Conservation (phyloP, 441 rosid genomes). For the Populus hybrid region DNA sequence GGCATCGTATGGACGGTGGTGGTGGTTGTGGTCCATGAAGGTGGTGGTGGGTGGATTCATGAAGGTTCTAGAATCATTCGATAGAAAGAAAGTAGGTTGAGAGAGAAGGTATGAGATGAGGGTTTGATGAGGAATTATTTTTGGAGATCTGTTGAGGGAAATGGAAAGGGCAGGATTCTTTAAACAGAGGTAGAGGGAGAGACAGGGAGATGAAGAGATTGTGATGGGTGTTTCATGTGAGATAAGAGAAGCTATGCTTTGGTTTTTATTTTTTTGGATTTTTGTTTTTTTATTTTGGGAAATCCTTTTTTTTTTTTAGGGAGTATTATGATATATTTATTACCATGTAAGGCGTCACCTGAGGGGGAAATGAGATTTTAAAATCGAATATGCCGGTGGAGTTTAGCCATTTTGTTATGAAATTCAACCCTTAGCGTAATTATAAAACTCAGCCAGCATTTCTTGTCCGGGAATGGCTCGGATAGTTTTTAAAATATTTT, state of each 20-base stretch:
- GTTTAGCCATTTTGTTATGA: not conserved
- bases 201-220: not conserved
- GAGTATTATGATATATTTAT: not conserved
- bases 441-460: too few relatives aligned
- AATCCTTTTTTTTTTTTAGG: not conserved
- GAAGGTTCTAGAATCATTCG: not conserved
- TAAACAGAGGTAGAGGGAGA: not conserved
- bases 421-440: too few relatives aligned
- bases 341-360: not conserved
- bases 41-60: not conserved
- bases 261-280: not conserved
- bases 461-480: too few relatives aligned
- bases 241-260: not conserved
- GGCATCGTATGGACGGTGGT: constrained; percentile 37
- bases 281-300: not conserved
- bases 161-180: not conserved
- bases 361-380: not conserved
- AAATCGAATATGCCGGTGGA: not conserved
- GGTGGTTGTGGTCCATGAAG: not conserved
- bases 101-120: not conserved
- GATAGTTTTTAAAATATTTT: too few relatives aligned
- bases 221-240: not conserved
- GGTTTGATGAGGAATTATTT: not conserved
- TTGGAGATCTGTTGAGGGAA: not conserved
- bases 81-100: not conserved